phyloP scores from a whole-genome alignment of 805 yeast genomes.

The Kuraishia molischiana region DNA sequence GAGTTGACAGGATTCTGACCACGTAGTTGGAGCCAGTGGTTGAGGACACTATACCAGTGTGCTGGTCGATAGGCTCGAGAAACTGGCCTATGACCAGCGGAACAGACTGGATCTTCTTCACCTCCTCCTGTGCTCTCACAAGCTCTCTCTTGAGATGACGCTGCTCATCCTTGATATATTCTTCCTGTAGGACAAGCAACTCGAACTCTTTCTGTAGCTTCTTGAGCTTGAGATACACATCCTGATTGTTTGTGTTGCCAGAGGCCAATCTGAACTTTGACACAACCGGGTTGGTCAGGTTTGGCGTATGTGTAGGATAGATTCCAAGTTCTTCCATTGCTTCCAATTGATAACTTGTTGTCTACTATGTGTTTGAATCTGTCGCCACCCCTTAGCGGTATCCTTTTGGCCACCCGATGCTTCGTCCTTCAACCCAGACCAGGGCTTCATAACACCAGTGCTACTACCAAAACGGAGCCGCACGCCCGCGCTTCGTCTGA shows the following conservation, averaged over 20 bases:
- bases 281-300: conserved; percentile 13
- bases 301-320: conserved; percentile 18
- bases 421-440: too few species aligned
- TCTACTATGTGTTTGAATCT: too few species aligned
- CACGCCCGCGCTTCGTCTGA: too few species aligned
- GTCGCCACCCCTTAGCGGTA: too few species aligned
- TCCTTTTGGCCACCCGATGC: too few species aligned
- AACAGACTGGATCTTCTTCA: conserved; percentile 92
- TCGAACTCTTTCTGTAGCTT: conserved; percentile 87
- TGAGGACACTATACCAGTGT: conserved; percentile 92
- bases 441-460: too few species aligned
- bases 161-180: conserved; percentile 92
- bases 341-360: too few species aligned
- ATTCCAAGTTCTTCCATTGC: conserved; percentile 68
- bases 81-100: conserved; percentile 98
- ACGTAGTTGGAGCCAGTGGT: conserved; percentile 98
- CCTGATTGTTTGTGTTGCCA: conserved; percentile 26
- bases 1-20: conserved; percentile 87
- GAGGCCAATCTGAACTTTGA: conserved; percentile 1
- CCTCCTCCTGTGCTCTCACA: conserved; percentile 96
- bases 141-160: conserved; percentile 92
- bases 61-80: conserved; percentile 93
- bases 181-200: conserved; percentile 80
- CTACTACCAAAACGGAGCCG: too few species aligned
- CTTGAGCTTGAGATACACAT: conserved; percentile 78